A percentile compares a stretch with the other conserved stretches of the same genome.
phyloP scores from a whole-genome alignment of 108 stramenopile genomes.

The Discostella stelligeroides region DNA sequence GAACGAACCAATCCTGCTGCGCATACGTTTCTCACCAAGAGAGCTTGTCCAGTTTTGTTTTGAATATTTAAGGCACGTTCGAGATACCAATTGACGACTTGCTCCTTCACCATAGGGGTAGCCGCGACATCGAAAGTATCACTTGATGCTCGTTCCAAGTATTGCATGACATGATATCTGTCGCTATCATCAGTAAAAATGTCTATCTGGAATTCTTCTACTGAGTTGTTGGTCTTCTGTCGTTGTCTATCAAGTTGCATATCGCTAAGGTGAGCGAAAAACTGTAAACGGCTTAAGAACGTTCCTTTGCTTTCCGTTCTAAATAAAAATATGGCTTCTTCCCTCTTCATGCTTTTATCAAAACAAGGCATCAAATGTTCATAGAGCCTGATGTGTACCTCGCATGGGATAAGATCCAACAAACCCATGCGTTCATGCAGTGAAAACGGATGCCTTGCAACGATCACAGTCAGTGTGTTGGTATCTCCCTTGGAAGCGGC shows the following conservation, averaged over 20 bases:
- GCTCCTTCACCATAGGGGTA: slow-evolving; percentile 11
- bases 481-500: slow-evolving; percentile 65
- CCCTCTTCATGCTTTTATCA: slow-evolving; percentile 9
- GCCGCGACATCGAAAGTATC: not conserved
- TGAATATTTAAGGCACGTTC: slow-evolving; percentile 42
- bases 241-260: slow-evolving; percentile 23
- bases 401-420: slow-evolving; percentile 53
- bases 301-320: not conserved
- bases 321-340: slow-evolving; percentile 11
- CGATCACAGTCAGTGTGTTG: slow-evolving; percentile 50
- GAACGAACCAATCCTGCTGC: slow-evolving; percentile 35
- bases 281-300: slow-evolving; percentile 31
- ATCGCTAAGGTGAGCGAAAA: slow-evolving; percentile 41
- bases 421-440: slow-evolving; percentile 42
- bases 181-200: slow-evolving; percentile 39
- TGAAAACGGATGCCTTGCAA: slow-evolving; percentile 54
- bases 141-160: slow-evolving; percentile 1
- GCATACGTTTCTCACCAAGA: slow-evolving; percentile 13
- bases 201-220: slow-evolving; percentile 11
- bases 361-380: slow-evolving; percentile 62
- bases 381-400: slow-evolving; percentile 48
- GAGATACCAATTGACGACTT: slow-evolving; percentile 55
- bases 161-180: slow-evolving; percentile 9
- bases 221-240: slow-evolving; percentile 6
- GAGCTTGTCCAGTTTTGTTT: slow-evolving; percentile 21